Evolutionary conservation across 1,284 basidiomycete species (phyloP).

Genomic region (Vanrija sp.): DNA sequence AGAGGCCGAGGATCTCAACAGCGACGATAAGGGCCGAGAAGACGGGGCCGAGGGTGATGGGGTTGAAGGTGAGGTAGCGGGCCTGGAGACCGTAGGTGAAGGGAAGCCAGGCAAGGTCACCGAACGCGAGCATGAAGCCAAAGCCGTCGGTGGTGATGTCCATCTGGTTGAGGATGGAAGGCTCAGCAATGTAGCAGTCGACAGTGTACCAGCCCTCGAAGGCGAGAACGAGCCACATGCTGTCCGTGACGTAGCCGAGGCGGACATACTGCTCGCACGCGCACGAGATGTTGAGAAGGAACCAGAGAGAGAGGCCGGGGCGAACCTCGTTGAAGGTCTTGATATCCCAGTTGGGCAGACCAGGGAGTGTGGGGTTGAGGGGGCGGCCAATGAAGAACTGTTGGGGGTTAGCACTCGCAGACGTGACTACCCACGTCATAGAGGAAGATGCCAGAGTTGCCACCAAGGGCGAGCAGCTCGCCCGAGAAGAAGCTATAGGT

Average conservation of each 20-base stretch:
- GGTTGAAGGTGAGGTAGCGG: constrained; percentile 85
- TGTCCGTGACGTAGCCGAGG: constrained; percentile 72
- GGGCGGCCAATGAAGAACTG: constrained; percentile 98
- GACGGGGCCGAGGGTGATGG: constrained; percentile 69
- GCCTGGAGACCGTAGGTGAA: constrained; percentile 93
- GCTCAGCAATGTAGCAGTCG: constrained; percentile 56
- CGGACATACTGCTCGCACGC: constrained; percentile 83
- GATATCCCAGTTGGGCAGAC: constrained; percentile 70
- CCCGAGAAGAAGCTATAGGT: constrained; percentile 62
- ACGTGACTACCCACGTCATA: constrained; percentile 70
- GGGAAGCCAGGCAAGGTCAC: constrained; percentile 91
- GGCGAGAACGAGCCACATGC: constrained; percentile 80
- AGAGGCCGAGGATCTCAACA: constrained; percentile 75
- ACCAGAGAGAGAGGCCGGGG: constrained; percentile 94
- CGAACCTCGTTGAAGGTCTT: constrained; percentile 97
- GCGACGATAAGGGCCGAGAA: constrained; percentile 61
- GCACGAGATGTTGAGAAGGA: constrained; percentile 85
- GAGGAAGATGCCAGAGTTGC: constrained; percentile 81
- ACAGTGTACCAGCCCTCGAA: constrained; percentile 87
- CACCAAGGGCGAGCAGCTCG: constrained; percentile 77
- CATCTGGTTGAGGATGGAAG: constrained; percentile 88
- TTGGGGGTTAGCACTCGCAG: constrained; percentile 2
- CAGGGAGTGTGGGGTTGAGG: constrained; percentile 70
- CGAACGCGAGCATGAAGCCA: constrained; percentile 95
- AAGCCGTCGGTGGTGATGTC: constrained; percentile 98